A percentile compares a stretch with the other conserved stretches of the same genome.
Conservation (phyloP, 2,329 filamentous ascomycete species). For the Pyrenophora seminiperda region DNA sequence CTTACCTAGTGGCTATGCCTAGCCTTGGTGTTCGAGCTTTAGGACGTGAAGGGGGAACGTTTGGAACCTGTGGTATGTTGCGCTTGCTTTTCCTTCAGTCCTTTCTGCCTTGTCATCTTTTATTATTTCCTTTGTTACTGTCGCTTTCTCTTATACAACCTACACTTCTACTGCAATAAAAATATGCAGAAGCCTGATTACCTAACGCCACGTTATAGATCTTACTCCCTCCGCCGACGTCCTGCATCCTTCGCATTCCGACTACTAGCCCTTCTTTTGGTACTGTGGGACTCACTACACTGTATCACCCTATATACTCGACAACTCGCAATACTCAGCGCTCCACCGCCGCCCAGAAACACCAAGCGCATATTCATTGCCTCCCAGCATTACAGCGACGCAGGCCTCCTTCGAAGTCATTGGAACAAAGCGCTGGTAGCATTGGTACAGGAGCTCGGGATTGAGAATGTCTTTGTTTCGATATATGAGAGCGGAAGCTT, state of each 20-base stretch:
- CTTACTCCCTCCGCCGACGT: constrained; percentile 25
- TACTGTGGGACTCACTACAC: constrained; percentile 30
- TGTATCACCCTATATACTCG: constrained; percentile 24
- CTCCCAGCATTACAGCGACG: constrained; percentile 72
- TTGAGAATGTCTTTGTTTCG: constrained; percentile 69
- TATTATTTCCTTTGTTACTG: not conserved
- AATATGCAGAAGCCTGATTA: not conserved
- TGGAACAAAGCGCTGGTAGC: constrained; percentile 67
- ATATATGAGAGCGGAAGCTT: constrained; percentile 72
- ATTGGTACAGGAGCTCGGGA: constrained; percentile 62
- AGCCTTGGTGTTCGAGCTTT: not conserved
- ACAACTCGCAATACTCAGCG: constrained; percentile 20
- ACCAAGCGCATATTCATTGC: constrained; percentile 65
- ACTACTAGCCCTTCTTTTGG: constrained; percentile 24
- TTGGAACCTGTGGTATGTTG: constrained; percentile 3
- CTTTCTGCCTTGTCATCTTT: not conserved
- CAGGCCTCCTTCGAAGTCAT: constrained; percentile 61
- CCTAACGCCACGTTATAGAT: constrained; percentile 24
- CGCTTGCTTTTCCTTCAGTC: not conserved
- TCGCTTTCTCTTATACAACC: not conserved
- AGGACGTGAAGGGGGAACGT: not conserved
- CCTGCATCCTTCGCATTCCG: constrained; percentile 25
- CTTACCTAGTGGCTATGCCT: constrained; percentile 4
- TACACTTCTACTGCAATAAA: not conserved
- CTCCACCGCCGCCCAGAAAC: constrained; percentile 23